These are phyloP conservation scores for Monosporascus ibericus DNA, from an alignment of 2,329 filamentous ascomycete genomes.

Conservation along the genomic window DNA sequence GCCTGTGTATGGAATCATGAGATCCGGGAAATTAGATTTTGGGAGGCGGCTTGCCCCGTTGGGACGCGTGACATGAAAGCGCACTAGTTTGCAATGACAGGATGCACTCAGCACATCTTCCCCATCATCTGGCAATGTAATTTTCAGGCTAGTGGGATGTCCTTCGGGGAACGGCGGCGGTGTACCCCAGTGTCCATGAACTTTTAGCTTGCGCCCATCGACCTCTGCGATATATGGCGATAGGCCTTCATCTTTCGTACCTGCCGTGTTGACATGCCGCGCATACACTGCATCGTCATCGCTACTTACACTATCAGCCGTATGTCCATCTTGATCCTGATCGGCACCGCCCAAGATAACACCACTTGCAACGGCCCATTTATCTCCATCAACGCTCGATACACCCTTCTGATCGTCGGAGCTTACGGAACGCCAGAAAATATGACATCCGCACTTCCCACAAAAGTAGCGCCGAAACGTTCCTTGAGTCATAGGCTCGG, in stretches of 20 bases:
- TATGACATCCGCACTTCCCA: too few species aligned
- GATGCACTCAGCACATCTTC: constrained; percentile 31
- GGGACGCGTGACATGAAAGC: constrained; percentile 52
- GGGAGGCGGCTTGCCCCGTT: constrained; percentile 36
- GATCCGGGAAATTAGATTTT: constrained; percentile 45
- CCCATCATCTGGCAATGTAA: neutral
- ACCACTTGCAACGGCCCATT: too few species aligned
- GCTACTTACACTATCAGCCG: too few species aligned
- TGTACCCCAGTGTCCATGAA: neutral
- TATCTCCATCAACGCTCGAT: too few species aligned
- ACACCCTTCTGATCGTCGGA: too few species aligned
- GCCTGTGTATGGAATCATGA: constrained; percentile 43
- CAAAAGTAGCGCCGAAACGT: too few species aligned
- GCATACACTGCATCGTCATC: neutral
- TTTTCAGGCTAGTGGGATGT: constrained; percentile 2
- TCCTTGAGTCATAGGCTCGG: too few species aligned
- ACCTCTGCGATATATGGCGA: constrained; percentile 23
- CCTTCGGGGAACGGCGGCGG: neutral
- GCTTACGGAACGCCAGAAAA: too few species aligned
- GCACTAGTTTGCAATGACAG: constrained; percentile 50
- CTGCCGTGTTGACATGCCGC: constrained; percentile 18
- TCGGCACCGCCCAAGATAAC: too few species aligned
- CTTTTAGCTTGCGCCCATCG: constrained; percentile 1
- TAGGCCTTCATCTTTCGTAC: constrained; percentile 33
- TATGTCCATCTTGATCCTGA: too few species aligned